Percentiles rank a stretch among this genome's conserved stretches.
Evolutionary conservation across 371 early-diverging fungal species (phyloP).

Genomic region (Rhizopus delemar): DNA sequence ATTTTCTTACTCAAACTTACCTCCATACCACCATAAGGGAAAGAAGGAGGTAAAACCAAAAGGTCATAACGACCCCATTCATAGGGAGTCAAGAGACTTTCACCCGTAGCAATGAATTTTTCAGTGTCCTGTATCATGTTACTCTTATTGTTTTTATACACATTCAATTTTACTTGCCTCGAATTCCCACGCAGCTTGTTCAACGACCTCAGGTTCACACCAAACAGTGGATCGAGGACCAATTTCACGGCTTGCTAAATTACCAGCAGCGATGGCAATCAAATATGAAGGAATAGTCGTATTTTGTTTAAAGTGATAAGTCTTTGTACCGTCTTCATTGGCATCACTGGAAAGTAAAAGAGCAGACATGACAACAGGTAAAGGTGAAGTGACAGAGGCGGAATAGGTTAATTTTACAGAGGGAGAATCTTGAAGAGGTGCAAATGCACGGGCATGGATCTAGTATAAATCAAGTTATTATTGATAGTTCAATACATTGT

Average conservation of each 20-base stretch:
- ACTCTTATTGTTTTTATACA: background rate
- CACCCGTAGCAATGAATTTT: conserved; percentile 81
- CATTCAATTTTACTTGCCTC: conserved; percentile 20
- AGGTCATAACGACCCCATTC: conserved; percentile 97
- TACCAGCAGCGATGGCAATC: conserved; percentile 92
- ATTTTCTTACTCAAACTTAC: conserved; percentile 15
- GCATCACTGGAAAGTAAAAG: conserved; percentile 33
- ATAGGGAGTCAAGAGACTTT: conserved; percentile 87
- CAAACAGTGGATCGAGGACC: conserved; percentile 93
- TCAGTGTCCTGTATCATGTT: conserved; percentile 72
- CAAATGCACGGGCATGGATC: conserved; percentile 91
- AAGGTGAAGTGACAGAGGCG: conserved; percentile 72
- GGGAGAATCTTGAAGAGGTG: conserved; percentile 96
- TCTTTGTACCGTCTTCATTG: conserved; percentile 35
- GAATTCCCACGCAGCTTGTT: conserved; percentile 93
- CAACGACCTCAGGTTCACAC: conserved; percentile 92
- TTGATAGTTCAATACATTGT: background rate
- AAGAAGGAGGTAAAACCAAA: conserved; percentile 78
- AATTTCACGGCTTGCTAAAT: conserved; percentile 74
- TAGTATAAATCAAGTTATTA: conserved; percentile 13
- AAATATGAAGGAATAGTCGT: conserved; percentile 87
- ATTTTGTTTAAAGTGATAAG: conserved; percentile 72
- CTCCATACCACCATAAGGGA: conserved; percentile 97
- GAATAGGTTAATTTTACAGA: conserved; percentile 86
- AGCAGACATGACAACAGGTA: conserved; percentile 35